Evolutionary conservation across 345 rosid species (phyloP).

Genomic region (Iberis pinnata): DNA sequence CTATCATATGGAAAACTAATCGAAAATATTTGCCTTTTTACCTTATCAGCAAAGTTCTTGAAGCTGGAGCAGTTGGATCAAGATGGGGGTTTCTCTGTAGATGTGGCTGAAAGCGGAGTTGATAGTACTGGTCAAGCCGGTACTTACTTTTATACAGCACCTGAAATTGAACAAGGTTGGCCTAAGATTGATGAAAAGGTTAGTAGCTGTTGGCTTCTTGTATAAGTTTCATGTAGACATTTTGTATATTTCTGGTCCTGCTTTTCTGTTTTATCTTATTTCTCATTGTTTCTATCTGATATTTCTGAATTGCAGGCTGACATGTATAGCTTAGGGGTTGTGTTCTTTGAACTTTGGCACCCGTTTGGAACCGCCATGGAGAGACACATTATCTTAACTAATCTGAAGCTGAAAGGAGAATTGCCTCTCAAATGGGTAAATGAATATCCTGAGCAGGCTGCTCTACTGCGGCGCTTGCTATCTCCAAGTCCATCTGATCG

Average conservation of each 20-base stretch:
- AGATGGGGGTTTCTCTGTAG: constrained; percentile 52
- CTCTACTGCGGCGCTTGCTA: constrained; percentile 62
- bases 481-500: constrained; percentile 97
- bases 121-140: constrained; percentile 95
- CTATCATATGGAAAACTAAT: constrained; percentile 1
- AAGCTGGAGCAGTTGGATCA: constrained; percentile 91
- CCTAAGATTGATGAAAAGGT: constrained; percentile 99
- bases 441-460: constrained; percentile 82
- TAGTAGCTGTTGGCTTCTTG: constrained; percentile 13
- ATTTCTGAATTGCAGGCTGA: constrained; percentile 58
- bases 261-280: neutral
- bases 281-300: constrained; percentile 7
- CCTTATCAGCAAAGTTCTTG: constrained; percentile 75
- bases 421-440: constrained; percentile 74
- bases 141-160: constrained; percentile 93
- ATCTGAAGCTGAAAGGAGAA: constrained; percentile 77
- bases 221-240: constrained; percentile 18
- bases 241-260: constrained; percentile 6
- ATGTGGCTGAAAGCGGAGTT: constrained; percentile 59
- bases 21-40: constrained; percentile 4
- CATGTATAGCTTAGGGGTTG: constrained; percentile 95
- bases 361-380: constrained; percentile 97
- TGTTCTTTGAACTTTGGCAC: constrained; percentile 92
- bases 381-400: constrained; percentile 60
- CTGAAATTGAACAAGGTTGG: constrained; percentile 98